phyloP scores from a whole-genome alignment of 2,329 filamentous ascomycete genomes.

The Penicillium sp. region DNA sequence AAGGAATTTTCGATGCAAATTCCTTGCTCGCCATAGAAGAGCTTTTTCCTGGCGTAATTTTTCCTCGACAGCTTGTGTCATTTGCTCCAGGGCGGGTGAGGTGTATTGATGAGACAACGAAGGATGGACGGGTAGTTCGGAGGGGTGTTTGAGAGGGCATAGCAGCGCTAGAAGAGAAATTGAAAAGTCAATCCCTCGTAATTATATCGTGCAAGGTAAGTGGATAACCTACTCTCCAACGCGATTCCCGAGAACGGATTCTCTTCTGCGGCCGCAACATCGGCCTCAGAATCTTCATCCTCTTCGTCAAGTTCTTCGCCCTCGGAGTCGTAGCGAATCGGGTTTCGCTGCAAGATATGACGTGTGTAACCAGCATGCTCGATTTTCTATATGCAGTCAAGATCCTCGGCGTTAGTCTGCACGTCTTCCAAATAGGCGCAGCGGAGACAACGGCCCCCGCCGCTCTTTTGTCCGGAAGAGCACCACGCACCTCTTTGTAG shows the following conservation, averaged over 20 bases:
- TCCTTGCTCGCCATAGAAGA: constrained; percentile 63
- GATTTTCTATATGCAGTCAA: constrained; percentile 55
- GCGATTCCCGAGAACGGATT: constrained; percentile 66
- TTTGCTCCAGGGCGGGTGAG: constrained; percentile 63
- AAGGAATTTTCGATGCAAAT: constrained; percentile 62
- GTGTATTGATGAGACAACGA: constrained; percentile 64
- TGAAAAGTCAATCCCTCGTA: not conserved
- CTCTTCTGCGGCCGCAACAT: constrained; percentile 63
- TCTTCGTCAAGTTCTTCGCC: constrained; percentile 66
- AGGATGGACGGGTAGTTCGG: constrained; percentile 65
- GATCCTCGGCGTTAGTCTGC: constrained; percentile 17
- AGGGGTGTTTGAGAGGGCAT: constrained; percentile 66
- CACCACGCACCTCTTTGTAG: constrained; percentile 60
- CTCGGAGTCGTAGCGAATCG: constrained; percentile 66
- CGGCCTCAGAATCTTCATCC: constrained; percentile 64
- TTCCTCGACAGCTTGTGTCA: constrained; percentile 62
- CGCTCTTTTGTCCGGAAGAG: constrained; percentile 8
- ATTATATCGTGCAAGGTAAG: not conserved
- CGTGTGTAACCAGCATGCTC: constrained; percentile 68
- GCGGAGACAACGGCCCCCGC: not conserved
- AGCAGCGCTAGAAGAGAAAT: constrained; percentile 56
- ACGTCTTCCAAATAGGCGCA: constrained; percentile 16
- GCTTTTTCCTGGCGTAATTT: constrained; percentile 64
- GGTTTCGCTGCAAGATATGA: constrained; percentile 65
- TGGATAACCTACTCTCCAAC: constrained; percentile 59